Base-by-base conservation (phyloP, 176 grass and related monocot species). In the Melocanna baccifera region DNA sequence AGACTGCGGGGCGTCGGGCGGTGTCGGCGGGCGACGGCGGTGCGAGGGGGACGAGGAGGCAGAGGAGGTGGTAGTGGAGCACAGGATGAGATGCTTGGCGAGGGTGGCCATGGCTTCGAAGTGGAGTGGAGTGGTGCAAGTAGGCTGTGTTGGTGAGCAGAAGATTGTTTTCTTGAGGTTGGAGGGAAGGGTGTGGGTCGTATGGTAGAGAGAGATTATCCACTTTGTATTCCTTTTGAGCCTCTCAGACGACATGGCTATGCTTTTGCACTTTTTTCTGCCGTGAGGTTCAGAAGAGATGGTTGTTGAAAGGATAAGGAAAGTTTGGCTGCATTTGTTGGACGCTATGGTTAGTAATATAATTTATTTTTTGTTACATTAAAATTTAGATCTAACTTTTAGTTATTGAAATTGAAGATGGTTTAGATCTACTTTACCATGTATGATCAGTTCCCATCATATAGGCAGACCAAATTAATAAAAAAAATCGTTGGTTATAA, bases 21-120 rank as follows among this genome's bases (percentile, higher is more conserved):
- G 52, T 0, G 30, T 26, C 2, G 42, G 22, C 1, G 36, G 48
- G 56, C 47, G 76, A 10, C 63, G 80, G 22, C 36, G 86, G 14
- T 66, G 47, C 0, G 85, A 55, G 4, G 53, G 5, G 25, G 78
- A 73, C 0, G 73, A 41, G 23, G 83, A 76, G 4, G 52, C 69
- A 26, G 79, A 79, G 4, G 75, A 71, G 20, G 79, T 48, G 50
- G 84, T 50, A 53, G 80, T 78, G 51, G 90, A 88, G 78, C 86
- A 94, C 2, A 98, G 80, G 83, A 98, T 89, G 19, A 94, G 86
- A 72, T 98, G 93, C 89, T 88, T 95, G 75, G 78, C 93, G 63
- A 94, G 90, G 72, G 84, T 91, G 45, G 88, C 91, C 96, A 98
- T 97, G 64, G 70, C 40, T 16, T 40, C 39, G 52, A 72, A 72